These are phyloP conservation scores for Cytospora mali DNA, from an alignment of 2,329 filamentous ascomycete genomes.

Conservation along the genomic window DNA sequence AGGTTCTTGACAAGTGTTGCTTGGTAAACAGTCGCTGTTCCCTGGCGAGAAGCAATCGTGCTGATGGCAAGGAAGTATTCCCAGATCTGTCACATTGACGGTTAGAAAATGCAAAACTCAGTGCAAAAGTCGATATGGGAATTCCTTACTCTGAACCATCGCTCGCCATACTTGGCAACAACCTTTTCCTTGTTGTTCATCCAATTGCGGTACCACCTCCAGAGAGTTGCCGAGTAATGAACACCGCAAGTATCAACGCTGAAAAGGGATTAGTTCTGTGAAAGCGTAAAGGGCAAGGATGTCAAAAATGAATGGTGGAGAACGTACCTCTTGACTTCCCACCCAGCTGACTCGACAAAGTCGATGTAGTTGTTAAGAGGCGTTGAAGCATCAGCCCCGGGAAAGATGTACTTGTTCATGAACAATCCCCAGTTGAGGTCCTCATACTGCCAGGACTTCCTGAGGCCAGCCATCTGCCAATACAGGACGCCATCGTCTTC, in stretches of 20 bases:
- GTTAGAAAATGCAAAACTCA: conserved; percentile 8
- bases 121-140: conserved; percentile 30
- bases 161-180: conserved; percentile 87
- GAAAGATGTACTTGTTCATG: conserved; percentile 99
- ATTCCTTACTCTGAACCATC: conserved; percentile 88
- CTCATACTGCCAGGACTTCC: conserved; percentile 96
- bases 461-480: conserved; percentile 90
- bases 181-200: conserved; percentile 91
- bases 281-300: too few species aligned
- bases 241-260: conserved; percentile 88
- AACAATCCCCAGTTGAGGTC: conserved; percentile 97
- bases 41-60: conserved; percentile 81
- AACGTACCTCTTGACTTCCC: conserved; percentile 73
- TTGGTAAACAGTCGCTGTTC: conserved; percentile 83
- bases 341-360: conserved; percentile 81
- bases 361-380: conserved; percentile 86
- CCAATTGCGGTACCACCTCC: conserved; percentile 99
- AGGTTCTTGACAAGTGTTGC: conserved; percentile 87
- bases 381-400: conserved; percentile 91
- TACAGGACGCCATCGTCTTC: conserved; percentile 96
- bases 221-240: conserved; percentile 94
- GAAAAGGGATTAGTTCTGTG: background rate
- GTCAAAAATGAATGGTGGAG: background rate
- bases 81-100: conserved; percentile 66
- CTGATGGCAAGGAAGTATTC: conserved; percentile 87